phyloP scores from a whole-genome alignment of 192 early-diverging fungal species.

The Linnemannia hyalina region DNA sequence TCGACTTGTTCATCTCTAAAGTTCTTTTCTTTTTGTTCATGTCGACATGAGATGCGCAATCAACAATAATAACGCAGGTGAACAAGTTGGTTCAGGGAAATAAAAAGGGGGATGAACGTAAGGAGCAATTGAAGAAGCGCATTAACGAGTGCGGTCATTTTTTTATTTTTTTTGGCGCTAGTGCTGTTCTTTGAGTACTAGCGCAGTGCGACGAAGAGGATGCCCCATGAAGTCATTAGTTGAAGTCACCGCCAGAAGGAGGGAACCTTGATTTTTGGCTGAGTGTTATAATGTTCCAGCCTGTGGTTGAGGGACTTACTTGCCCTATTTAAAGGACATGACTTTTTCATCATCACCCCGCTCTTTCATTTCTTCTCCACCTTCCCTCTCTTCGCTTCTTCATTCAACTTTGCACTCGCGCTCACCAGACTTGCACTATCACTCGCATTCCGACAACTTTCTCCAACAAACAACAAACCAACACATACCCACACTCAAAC shows the following conservation, averaged over 20 bases:
- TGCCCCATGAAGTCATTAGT: constrained; percentile 2
- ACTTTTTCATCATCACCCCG: not conserved
- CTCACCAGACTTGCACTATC: not conserved
- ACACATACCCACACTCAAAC: not conserved
- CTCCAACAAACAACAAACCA: too few relatives aligned
- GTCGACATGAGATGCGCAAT: not conserved
- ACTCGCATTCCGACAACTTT: not conserved
- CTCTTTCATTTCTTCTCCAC: not conserved
- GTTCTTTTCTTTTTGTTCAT: not conserved
- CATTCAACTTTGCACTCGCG: not conserved
- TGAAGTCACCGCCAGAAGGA: not conserved
- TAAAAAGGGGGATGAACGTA: not conserved
- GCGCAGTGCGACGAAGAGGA: not conserved
- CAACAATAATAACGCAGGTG: not conserved
- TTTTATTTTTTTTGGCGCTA: not conserved
- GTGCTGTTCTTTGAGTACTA: not conserved
- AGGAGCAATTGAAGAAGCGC: not conserved
- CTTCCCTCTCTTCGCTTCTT: not conserved
- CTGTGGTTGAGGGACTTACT: not conserved
- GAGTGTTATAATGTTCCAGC: not conserved
- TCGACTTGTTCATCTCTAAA: not conserved
- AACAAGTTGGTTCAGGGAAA: not conserved
- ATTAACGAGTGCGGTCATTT: not conserved
- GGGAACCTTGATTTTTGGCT: not conserved
- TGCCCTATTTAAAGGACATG: not conserved